Evolutionary conservation across 2,329 filamentous ascomycete species (phyloP), one percentile per base, ranked within the genome.

Genomic region (Ceratocystis diversiconidia): DNA sequence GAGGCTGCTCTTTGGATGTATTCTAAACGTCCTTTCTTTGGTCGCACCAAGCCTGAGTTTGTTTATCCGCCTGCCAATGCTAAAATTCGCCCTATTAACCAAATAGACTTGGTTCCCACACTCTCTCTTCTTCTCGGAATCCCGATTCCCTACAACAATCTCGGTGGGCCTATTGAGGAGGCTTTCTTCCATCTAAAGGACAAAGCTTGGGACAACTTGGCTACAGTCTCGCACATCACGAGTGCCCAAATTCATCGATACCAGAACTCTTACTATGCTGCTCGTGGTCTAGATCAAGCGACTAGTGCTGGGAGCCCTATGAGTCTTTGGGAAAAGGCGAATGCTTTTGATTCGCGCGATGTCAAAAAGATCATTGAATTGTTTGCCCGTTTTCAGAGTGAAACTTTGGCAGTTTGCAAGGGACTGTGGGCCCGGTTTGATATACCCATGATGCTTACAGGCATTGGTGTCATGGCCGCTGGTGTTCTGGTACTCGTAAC

Each of bases 1-100:
- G 86, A 99, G 74, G 91, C 94, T 65, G 91, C 94, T 1, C 75
- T 99, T 60, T 99, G 94, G 92, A 95, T 99, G 91, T 99, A 97
- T 74, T 95, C 94, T 1, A 95, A 92, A 74, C 86, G 84, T 70
- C 85, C 85, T 0, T 75, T 89, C 8, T 99, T 99, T 74, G 94
- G 94, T 17, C 85, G 91, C 48, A 88, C 84, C 1, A 79, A 83
- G 61, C 77, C 83, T 2, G 81, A 84, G 5, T 82, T 80, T 69
- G 73, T 76, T 15, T 76, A 79, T 22, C 86, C 85, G 19, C 85
- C 84, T 5, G 75, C 77, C n/a, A 89, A 82, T 25, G 91, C 92
- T 50, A 95, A 94, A 73, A 82, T 86, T 25, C 82, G 89, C 8
- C 85, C 89, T 0, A 82, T 85, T 50, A 84, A 85, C 67, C 94